These are phyloP conservation scores for Haplosporangium sp. DNA, from an alignment of 371 early-diverging fungal genomes.

Conservation along the genomic window DNA sequence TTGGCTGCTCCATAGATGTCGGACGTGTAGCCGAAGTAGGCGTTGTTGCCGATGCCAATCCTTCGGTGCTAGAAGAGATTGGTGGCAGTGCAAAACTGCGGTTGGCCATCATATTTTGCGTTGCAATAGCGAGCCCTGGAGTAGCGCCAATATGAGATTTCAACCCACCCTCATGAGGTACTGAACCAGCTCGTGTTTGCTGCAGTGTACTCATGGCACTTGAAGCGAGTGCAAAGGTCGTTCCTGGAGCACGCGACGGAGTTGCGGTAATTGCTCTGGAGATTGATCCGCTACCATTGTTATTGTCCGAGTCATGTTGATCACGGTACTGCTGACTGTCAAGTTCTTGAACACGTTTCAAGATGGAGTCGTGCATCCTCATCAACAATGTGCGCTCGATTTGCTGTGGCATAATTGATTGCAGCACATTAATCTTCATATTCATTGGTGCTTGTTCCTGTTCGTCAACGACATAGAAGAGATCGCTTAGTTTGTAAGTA, in stretches of 20 bases:
- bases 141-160: slow-evolving; percentile 9
- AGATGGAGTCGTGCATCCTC: slow-evolving; percentile 59
- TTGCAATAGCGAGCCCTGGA: slow-evolving; percentile 44
- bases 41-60: slow-evolving; percentile 3
- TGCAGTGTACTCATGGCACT: slow-evolving; percentile 8
- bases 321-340: slow-evolving; percentile 53
- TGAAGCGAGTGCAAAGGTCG: slow-evolving; percentile 16
- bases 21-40: neutral
- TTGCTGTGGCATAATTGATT: slow-evolving; percentile 52
- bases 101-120: slow-evolving; percentile 41
- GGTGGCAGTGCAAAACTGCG: slow-evolving; percentile 40
- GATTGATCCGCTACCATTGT: neutral
- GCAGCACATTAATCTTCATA: slow-evolving; percentile 53
- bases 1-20: neutral
- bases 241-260: slow-evolving; percentile 1
- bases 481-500: neutral
- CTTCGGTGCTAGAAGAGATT: slow-evolving; percentile 3
- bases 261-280: slow-evolving; percentile 4
- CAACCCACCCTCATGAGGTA: neutral
- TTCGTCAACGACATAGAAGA: neutral
- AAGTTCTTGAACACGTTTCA: slow-evolving; percentile 56
- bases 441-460: slow-evolving; percentile 46
- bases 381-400: slow-evolving; percentile 56
- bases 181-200: neutral
- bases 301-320: slow-evolving; percentile 30